Evolutionary conservation across 345 rosid species (phyloP).

Genomic region (Camelina hispida): DNA sequence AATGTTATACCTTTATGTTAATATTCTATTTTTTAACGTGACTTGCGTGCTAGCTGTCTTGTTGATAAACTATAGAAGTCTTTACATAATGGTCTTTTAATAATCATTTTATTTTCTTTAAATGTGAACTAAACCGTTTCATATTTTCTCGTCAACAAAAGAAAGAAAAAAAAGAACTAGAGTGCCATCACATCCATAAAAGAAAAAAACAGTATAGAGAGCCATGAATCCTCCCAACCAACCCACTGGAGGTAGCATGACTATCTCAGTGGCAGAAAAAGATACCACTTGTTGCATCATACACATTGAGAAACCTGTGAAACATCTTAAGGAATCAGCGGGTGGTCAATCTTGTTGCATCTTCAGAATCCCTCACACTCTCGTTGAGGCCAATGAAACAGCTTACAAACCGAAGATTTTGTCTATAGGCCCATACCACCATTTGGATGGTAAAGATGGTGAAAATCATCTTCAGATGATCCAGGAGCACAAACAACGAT

Average conservation of each 20-base stretch:
- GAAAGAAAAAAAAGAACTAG: not conserved
- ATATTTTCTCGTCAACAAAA: not conserved
- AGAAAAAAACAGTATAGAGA: not conserved
- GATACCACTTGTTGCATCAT: not conserved
- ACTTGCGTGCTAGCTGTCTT: not conserved
- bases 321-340: slow-evolving; percentile 33
- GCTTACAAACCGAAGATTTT: slow-evolving; percentile 54
- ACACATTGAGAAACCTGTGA: not conserved
- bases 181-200: not conserved
- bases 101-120: not conserved
- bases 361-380: slow-evolving; percentile 55
- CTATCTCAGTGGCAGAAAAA: not conserved
- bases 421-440: slow-evolving; percentile 59
- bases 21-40: not conserved
- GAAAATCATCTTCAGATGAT: slow-evolving; percentile 46
- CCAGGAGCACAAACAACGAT: slow-evolving; percentile 56
- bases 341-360: slow-evolving; percentile 51
- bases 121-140: not conserved
- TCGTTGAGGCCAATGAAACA: slow-evolving; percentile 38
- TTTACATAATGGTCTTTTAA: not conserved
- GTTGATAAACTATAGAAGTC: not conserved
- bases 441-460: slow-evolving; percentile 24
- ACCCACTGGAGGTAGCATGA: not conserved
- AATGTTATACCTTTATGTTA: not conserved
- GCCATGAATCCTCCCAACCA: not conserved